Evolutionary conservation across 73 alveolate species (phyloP).

Genomic region (Symbiodinium pilosum): DNA sequence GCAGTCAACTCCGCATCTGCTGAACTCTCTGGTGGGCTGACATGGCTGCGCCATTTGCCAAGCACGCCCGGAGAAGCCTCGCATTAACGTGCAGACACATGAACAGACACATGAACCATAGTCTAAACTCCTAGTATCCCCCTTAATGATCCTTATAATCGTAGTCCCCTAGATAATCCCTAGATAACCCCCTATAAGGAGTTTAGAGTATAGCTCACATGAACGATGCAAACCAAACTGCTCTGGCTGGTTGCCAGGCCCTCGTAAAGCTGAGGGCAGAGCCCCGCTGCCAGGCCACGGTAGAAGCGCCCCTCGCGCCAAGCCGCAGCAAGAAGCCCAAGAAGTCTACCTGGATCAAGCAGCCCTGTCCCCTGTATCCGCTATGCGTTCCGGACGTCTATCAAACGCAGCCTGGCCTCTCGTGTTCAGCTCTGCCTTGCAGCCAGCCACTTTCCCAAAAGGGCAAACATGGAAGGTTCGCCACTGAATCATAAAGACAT

Average conservation of each 20-base stretch:
- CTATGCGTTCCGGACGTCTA: too few relatives aligned
- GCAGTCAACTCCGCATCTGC: too few relatives aligned
- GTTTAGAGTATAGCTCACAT: too few relatives aligned
- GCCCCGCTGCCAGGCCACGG: slow-evolving; percentile 8
- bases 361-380: too few relatives aligned
- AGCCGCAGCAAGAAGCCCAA: background rate
- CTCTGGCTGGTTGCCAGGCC: background rate
- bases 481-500: too few relatives aligned
- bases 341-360: background rate
- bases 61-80: slow-evolving; percentile 62
- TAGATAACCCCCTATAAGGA: too few relatives aligned
- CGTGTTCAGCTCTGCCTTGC: background rate
- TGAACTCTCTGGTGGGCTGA: slow-evolving; percentile 33
- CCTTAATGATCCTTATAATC: background rate
- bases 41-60: slow-evolving; percentile 88
- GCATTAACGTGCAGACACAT: background rate
- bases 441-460: background rate
- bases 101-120: background rate
- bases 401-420: background rate
- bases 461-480: too few relatives aligned
- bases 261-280: too few relatives aligned
- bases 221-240: background rate
- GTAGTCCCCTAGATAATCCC: too few relatives aligned
- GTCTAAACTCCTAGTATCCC: background rate
- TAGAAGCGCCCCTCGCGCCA: background rate